Percentiles rank a stretch among this genome's conserved stretches.
Conservation (phyloP, 805 yeast species). For the Debaryomyces maramus region DNA sequence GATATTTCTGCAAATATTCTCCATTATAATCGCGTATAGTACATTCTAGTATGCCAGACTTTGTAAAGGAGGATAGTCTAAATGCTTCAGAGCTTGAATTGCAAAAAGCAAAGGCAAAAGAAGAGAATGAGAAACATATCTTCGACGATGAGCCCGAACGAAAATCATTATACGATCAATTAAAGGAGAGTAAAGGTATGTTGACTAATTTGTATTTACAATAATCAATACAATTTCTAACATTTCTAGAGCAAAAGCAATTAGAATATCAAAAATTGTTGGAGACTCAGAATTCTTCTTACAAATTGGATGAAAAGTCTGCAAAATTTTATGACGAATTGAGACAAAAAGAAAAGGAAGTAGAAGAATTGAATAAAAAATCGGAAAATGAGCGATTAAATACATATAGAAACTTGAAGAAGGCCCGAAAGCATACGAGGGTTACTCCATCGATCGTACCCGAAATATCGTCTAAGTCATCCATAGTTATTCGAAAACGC, state of each 20-base stretch:
- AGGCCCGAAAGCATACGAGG: too few species aligned
- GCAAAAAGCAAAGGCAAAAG: conserved; percentile 1
- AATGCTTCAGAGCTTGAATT: not conserved
- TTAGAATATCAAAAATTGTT: conserved; percentile 29
- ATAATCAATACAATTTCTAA: conserved; percentile 12
- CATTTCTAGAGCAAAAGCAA: conserved; percentile 29
- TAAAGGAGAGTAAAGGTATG: conserved; percentile 41
- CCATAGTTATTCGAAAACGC: not conserved
- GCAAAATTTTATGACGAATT: conserved; percentile 34
- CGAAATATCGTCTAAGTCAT: not conserved
- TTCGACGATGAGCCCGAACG: conserved; percentile 23
- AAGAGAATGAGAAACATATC: conserved; percentile 2
- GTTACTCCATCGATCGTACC: too few species aligned
- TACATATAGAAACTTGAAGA: conserved; percentile 8
- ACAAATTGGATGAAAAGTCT: conserved; percentile 40
- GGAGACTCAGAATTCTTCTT: conserved; percentile 37
- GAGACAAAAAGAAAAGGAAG: conserved; percentile 17
- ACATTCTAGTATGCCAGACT: conserved; percentile 15
- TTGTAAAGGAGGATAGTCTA: conserved; percentile 12
- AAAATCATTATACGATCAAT: conserved; percentile 43
- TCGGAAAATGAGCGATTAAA: conserved; percentile 22
- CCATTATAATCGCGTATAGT: too few species aligned
- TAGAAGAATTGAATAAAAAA: conserved; percentile 18
- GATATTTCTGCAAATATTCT: too few species aligned
- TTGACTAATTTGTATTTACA: conserved; percentile 5